Evolutionary conservation across 1,139 yeast genomes (phyloP), one percentile per base, ranked within the genome.

Genomic region (Pichia sp.): DNA sequence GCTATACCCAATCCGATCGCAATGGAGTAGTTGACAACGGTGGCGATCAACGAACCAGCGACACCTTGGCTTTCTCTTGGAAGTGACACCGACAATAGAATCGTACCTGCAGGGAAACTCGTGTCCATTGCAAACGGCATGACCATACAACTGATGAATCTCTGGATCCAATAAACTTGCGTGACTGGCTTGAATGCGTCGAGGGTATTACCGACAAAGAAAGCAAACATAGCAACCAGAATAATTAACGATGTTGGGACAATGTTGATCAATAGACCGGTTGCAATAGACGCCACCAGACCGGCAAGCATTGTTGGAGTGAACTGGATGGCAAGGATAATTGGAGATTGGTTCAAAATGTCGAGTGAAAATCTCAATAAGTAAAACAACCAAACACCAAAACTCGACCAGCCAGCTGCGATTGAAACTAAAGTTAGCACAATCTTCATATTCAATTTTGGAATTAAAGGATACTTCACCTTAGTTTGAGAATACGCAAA

Each of bases 1-100:
- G 87, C 83, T 41, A 82, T 63, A 1, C 87, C 87, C 39, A 83
- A 70, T 1, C 85, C 85, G 27, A 82, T 65, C 0, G 86, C 75
- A 39, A 82, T 78, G 14, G 85, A 75, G 58, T 82, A 83, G 60
- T 82, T 81, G 32, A 81, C 81, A 44, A 75, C 72, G 0, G 87
- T 80, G 4, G 79, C 73, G 3, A 82, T 79, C 47, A 83, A 67
- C 0, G 86, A 78, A 0, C 83, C 88, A 0, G 87, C 85, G 45
- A 80, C 70, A 4, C 88, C 89, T 59, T 83, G 88, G 50, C 76
- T 73, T 20, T 72, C 65, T 39, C 67, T 62, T 0, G 85, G 84
- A 30, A 82, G 68, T n/a, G 71, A 65, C 40, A 73, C 67, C 34
- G 78, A 70, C 32, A 82, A 63, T 34, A 81, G 66, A 46, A 81